These are phyloP conservation scores for Gnetum montanum DNA, from an alignment of 75 land plant genomes.

Conservation along the genomic window DNA sequence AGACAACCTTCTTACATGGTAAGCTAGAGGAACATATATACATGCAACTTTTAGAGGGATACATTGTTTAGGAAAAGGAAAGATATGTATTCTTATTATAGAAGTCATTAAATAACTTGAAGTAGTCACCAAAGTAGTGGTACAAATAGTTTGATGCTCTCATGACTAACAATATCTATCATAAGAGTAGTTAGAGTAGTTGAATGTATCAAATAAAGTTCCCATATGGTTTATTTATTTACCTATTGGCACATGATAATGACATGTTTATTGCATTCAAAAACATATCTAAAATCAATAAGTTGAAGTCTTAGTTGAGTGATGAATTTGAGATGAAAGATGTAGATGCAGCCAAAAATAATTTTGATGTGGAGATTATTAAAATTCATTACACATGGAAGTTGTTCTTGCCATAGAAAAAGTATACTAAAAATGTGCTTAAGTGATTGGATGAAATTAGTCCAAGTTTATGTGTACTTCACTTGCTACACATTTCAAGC, in stretches of 20 bases:
- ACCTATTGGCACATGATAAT: slow-evolving; percentile 19
- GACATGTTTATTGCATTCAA: slow-evolving; percentile 16
- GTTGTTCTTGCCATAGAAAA: slow-evolving; percentile 3
- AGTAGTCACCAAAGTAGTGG: slow-evolving; percentile 10
- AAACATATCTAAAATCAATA: background rate
- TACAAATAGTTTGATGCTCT: slow-evolving; percentile 8
- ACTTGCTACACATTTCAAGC: slow-evolving; percentile 5
- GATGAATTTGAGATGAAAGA: slow-evolving; percentile 20
- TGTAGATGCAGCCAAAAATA: slow-evolving; percentile 8
- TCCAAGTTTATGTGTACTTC: slow-evolving; percentile 3
- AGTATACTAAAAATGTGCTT: slow-evolving; percentile 5
- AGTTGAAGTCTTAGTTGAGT: slow-evolving; percentile 4
- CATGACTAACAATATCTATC: slow-evolving; percentile 8
- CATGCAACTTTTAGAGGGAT: slow-evolving; percentile 14
- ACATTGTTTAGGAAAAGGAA: background rate
- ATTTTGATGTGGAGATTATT: slow-evolving; percentile 11
- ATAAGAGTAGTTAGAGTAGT: slow-evolving; percentile 11
- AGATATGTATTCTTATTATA: background rate
- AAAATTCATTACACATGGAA: background rate
- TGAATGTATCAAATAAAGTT: slow-evolving; percentile 9
- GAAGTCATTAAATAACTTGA: slow-evolving; percentile 10
- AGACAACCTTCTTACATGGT: slow-evolving; percentile 14
- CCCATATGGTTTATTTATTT: slow-evolving; percentile 7
- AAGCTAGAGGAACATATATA: slow-evolving; percentile 12
- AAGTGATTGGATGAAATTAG: background rate